Base-by-base conservation (phyloP, 495 filamentous ascomycete species). In the Clavariopsis aquatica region DNA sequence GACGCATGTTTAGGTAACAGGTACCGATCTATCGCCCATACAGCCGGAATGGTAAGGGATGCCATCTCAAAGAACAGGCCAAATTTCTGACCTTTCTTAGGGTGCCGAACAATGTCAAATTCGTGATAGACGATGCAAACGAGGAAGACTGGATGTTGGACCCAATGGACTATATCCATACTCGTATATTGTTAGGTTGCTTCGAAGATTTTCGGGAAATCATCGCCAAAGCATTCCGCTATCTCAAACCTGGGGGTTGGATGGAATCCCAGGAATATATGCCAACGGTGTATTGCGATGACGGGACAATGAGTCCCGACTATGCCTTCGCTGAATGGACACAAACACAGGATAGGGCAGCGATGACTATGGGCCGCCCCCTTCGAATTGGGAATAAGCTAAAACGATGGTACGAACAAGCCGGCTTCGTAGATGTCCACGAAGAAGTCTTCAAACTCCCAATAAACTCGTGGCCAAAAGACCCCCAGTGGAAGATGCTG, bases 301-400 rank as follows among this genome's bases (percentile, higher is more conserved):
- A 75, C 51, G 67, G 69, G 1, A 73, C 71, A 1, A 75, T 75
- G 73, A 22, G 38, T 15, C 46, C 62, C 4, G 78, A 81, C 45
- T 81, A 85, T 62, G 78, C 82, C 2, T 76, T 71, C 43, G 46
- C 58, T 5, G 59, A 72, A 43, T 79, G 75, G 75, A 69, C 64
- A 3, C 51, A 69, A 36, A 65, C 65, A 0, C 64, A 69, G 38
- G 72, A 76, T 65, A 55, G 72, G 29, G 74, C 75, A 1, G 69
- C 71, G 22, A 75, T 75, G 70, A 67, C 19, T 9, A 23, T 73
- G 27, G 64, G 69, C 9, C 24, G 66, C 55, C 70, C 74, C 12
- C 52, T 74, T 53, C 67, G 73, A 17, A 77, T 74, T 28, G 71
- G 62, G 20, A 73, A 74, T 68, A 77, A 79, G 69, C 56, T 69